Evolutionary conservation across 306 rosid genomes (phyloP).

Genomic region (Notholithocarpus densiflorus): DNA sequence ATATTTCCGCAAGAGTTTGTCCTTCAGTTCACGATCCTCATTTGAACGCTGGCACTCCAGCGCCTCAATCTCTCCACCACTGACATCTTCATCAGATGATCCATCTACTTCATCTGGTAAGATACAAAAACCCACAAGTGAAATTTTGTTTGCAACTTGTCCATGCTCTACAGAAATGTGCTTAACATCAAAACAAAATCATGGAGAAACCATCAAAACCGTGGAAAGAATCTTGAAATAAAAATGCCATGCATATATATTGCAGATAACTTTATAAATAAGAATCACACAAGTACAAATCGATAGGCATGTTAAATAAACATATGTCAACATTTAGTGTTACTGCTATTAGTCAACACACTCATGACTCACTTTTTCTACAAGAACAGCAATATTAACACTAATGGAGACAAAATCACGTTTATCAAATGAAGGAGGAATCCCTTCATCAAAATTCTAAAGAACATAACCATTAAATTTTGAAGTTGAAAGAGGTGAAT

Average conservation of each 20-base stretch:
- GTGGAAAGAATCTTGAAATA: no score
- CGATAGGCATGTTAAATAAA: neutral
- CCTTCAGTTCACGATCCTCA: conserved; percentile 59
- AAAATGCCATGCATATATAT: neutral
- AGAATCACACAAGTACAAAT: neutral
- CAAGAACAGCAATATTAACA: neutral
- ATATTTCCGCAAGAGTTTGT: conserved; percentile 50
- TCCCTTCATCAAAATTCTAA: neutral
- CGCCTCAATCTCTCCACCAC: conserved; percentile 39
- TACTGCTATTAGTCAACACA: neutral
- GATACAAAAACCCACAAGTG: neutral
- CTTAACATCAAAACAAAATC: neutral
- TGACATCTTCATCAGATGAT: conserved; percentile 42
- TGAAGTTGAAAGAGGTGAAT: neutral
- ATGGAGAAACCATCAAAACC: neutral
- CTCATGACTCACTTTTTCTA: neutral
- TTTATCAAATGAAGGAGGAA: neutral
- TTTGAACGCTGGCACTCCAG: conserved; percentile 16
- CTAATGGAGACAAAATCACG: neutral
- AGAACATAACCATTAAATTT: neutral
- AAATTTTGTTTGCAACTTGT: neutral
- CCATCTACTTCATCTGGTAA: conserved; percentile 38
- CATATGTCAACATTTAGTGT: neutral
- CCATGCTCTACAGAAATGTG: neutral
- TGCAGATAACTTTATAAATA: neutral